Evolutionary conservation across 2,329 filamentous ascomycete genomes (phyloP).

Genomic region (Bretziella fagacearum): DNA sequence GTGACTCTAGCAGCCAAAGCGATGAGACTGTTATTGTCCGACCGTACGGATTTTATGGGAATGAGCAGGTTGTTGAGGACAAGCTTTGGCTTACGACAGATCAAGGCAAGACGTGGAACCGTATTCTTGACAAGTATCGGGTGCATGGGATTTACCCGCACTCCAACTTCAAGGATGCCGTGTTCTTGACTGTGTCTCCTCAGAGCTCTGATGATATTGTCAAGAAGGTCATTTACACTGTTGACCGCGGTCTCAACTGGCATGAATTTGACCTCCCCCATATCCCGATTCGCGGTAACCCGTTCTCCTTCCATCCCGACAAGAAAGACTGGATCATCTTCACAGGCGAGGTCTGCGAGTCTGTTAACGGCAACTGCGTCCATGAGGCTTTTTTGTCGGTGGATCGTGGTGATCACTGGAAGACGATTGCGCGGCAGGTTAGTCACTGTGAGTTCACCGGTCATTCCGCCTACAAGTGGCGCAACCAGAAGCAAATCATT

Average conservation of each 20-base stretch:
- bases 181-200: constrained; percentile 61
- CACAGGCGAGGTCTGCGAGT: constrained; percentile 58
- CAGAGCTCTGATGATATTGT: constrained; percentile 25
- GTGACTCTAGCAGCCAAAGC: constrained; percentile 40
- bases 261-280: constrained; percentile 56
- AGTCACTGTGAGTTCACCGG: constrained; percentile 76
- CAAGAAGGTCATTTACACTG: constrained; percentile 53
- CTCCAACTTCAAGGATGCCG: constrained; percentile 62
- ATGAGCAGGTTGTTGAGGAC: constrained; percentile 27
- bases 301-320: constrained; percentile 66
- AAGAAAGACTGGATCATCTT: constrained; percentile 84
- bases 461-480: constrained; percentile 37
- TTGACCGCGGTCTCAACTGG: constrained; percentile 59
- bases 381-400: constrained; percentile 57
- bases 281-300: constrained; percentile 26
- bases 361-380: constrained; percentile 42
- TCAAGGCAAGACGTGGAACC: constrained; percentile 75
- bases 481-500: constrained; percentile 37
- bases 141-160: constrained; percentile 62
- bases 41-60: constrained; percentile 23
- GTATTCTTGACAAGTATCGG: constrained; percentile 49
- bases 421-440: constrained; percentile 55
- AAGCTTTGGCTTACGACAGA: constrained; percentile 59
- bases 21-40: constrained; percentile 57
- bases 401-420: constrained; percentile 70